A percentile compares a stretch with the other conserved stretches of the same genome.
These are phyloP conservation scores for Colletotrichum abscissum DNA, from an alignment of 2,329 filamentous ascomycete genomes.

Conservation along the genomic window DNA sequence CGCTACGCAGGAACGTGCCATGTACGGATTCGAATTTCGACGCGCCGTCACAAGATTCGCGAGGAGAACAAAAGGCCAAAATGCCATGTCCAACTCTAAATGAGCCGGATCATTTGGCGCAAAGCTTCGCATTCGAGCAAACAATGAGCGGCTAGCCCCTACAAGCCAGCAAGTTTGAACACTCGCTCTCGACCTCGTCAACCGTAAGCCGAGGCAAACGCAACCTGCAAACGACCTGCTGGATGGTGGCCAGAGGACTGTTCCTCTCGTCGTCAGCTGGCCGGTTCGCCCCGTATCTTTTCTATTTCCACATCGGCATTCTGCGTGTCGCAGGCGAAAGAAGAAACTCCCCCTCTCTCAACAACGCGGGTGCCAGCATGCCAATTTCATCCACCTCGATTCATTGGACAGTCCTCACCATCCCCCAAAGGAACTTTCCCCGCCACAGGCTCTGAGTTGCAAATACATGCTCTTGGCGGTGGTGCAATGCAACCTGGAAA, in stretches of 20 bases:
- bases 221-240: not conserved
- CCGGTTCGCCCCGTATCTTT: not conserved
- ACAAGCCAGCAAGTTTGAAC: not conserved
- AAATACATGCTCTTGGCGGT: conserved; percentile 13
- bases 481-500: conserved; percentile 23
- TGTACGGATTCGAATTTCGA: not conserved
- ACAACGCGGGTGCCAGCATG: not conserved
- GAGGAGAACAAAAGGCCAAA: not conserved
- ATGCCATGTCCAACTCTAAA: not conserved
- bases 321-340: conserved; percentile 19
- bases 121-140: conserved; percentile 4
- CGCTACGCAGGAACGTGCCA: too few relatives aligned
- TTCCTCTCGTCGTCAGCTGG: not conserved
- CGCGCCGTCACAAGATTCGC: not conserved
- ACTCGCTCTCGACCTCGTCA: not conserved
- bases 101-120: conserved; percentile 6
- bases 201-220: not conserved
- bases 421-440: not conserved
- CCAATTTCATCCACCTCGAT: not conserved
- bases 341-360: not conserved
- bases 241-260: not conserved
- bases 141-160: not conserved
- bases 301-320: conserved; percentile 5
- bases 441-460: conserved; percentile 7
- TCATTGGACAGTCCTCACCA: not conserved